Base-by-base conservation (phyloP, 495 filamentous ascomycete genomes). In the Hypoxylon fragiforme region DNA sequence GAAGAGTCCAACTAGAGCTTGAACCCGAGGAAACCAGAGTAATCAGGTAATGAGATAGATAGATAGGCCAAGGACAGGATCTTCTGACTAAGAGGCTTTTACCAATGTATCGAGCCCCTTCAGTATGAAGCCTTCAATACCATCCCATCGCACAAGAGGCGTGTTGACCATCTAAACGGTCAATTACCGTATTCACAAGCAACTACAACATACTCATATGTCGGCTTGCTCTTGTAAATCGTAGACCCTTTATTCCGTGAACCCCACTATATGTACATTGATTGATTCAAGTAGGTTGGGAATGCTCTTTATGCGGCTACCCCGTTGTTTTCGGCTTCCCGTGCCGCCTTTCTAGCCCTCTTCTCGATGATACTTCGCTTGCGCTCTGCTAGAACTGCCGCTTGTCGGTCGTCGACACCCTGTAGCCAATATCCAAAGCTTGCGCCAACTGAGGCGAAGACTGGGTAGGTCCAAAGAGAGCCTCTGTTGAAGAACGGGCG, bases 351-450 rank as follows among this genome's bases (percentile, higher is more conserved):
- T 70, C 91, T 74, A 68, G 81, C 84, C 69, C 92, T 77, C 84
- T 97, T 98, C 74, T 95, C 95, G 15, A 97, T 74, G 61, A 98
- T 80, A 28, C 74, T 68, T 60, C 85, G 80, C 69, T 86, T 85
- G 63, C 91, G 86, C 68, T 90, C 86, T 57, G 80, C 76, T 35
- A 98, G 77, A 44, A 91, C 78, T 50, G 79, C 80, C 41, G 83
- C 77, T 75, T 97, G 92, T 53, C 85, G 77, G 63, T 84, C 68
- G 69, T 95, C 88, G 32, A 97, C 88, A 46, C 88, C 88, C 76
- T 87, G 82, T 60, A 98, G 73, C 90, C 92, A 97, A 80, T 97
- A 97, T 46, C 94, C 94, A 71, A 98, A 96, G 73, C 85, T 88
- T 41, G 85, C 92, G 57, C 92, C 91, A 46, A 89, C 80, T 52